These are phyloP conservation scores for Aspergillus uvarum DNA, from an alignment of 2,329 filamentous ascomycete species.

Conservation along the genomic window DNA sequence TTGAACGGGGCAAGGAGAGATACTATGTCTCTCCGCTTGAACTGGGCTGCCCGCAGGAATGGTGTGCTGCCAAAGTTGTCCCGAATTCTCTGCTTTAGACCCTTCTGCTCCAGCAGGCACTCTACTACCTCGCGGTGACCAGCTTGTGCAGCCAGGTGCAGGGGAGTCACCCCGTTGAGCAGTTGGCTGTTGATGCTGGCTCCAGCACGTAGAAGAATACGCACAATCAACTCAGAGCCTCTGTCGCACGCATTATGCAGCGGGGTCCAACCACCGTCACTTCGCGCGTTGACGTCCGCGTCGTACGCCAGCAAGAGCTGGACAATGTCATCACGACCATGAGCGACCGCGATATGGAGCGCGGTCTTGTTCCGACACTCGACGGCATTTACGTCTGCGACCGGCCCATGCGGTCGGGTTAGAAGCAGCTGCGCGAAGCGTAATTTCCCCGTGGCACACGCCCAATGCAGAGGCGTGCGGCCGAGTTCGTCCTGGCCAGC, in stretches of 20 bases:
- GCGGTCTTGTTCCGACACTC: constrained; percentile 48
- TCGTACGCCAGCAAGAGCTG: constrained; percentile 44
- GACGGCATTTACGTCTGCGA: constrained; percentile 43
- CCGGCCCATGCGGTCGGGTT: constrained; percentile 30
- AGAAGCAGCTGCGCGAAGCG: constrained; percentile 52
- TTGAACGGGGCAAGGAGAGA: constrained; percentile 38
- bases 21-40: constrained; percentile 39
- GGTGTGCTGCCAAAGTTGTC: constrained; percentile 45
- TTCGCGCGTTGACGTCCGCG: constrained; percentile 49
- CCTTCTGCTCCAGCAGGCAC: constrained; percentile 33
- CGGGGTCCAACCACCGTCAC: constrained; percentile 55
- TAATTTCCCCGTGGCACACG: constrained; percentile 57
- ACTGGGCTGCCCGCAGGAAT: constrained; percentile 42
- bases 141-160: constrained; percentile 43
- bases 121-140: constrained; percentile 40
- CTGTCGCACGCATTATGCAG: constrained; percentile 56
- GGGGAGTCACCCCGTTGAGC: constrained; percentile 40
- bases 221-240: constrained; percentile 47
- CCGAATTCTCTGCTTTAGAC: constrained; percentile 33
- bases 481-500: constrained; percentile 46
- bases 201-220: constrained; percentile 41
- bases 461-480: constrained; percentile 59
- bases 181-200: constrained; percentile 41
- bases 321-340: constrained; percentile 41
- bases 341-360: constrained; percentile 52